These are phyloP conservation scores for Pythium volutum DNA, from an alignment of 352 stramenopile genomes.

Conservation along the genomic window DNA sequence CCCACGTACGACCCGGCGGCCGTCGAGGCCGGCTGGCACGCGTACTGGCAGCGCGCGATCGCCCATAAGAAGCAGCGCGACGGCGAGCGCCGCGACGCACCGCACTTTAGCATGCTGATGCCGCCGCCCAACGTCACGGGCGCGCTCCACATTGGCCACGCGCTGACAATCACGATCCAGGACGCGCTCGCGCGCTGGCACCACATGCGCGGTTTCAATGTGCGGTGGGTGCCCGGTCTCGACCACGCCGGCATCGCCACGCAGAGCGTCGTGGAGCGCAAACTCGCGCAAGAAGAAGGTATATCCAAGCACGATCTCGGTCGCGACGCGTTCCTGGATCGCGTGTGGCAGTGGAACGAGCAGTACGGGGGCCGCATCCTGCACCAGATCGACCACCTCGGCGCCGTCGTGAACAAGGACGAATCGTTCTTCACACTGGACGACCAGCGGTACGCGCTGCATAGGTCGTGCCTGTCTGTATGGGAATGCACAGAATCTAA, in stretches of 20 bases:
- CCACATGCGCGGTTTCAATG: conserved; percentile 97
- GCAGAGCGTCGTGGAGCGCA: conserved; percentile 87
- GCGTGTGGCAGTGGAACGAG: conserved; percentile 97
- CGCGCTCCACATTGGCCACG: conserved; percentile 97
- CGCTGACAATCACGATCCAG: conserved; percentile 97
- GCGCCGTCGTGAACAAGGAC: conserved; percentile 95
- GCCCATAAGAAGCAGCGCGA: conserved; percentile 75
- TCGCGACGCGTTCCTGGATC: conserved; percentile 91
- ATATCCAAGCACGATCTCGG: conserved; percentile 87
- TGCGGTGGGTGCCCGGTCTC: conserved; percentile 96
- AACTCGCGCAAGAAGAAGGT: conserved; percentile 78
- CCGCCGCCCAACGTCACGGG: conserved; percentile 84
- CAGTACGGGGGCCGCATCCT: conserved; percentile 85
- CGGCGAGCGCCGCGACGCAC: not conserved
- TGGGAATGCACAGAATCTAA: conserved; percentile 21
- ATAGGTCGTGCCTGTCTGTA: not conserved
- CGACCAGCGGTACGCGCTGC: conserved; percentile 72
- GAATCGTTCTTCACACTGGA: conserved; percentile 99
- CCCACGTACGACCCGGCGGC: conserved; percentile 94
- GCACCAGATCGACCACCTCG: conserved; percentile 89
- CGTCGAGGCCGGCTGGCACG: conserved; percentile 98
- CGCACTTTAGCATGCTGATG: conserved; percentile 97
- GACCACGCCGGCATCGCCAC: conserved; percentile 99
- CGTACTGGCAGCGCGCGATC: conserved; percentile 85
- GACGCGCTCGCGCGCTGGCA: conserved; percentile 97